Base-by-base conservation (phyloP, 2,329 filamentous ascomycete species). In the Macrophomina tecta region DNA sequence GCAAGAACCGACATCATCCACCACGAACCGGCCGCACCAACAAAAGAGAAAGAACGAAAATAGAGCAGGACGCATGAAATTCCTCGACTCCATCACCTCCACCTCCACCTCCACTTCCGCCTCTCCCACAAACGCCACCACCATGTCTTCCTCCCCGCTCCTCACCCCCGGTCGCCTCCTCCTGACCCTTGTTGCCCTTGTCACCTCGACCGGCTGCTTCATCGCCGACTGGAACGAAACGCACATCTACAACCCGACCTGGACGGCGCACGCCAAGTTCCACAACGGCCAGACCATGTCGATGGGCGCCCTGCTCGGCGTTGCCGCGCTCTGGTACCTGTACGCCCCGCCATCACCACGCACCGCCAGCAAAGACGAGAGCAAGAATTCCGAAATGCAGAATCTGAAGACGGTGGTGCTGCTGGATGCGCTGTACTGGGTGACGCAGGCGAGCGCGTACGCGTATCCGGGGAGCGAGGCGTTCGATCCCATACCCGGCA, bases 261-360 rank as follows among this genome's bases (percentile, higher is more conserved):
- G 83, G 83, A 79, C 82, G 1, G 82, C 82, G 0, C 83, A 85
- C 71, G 83, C 82, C 5, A 79, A 79, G 66, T 85, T 84, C 75
- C 83, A 85, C 75, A 85, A 84, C 69, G 82, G 81, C 5, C 84
- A 85, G 71, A 85, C 83, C 8, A 84, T 85, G 82, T 78, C 77
- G 1, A 78, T 82, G 58, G 82, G 82, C 0, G 69, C 82, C 0
- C 66, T 76, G 11, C 76, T 83, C 9, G 78, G 79, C n/a, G 62
- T 78, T 5, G 65, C 74, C 1, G 80, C 76, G 8, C 66, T 80
- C 0, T 83, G 80, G 69, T 80, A 77, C 63, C 70, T 75, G 5
- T 79, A 71, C 70, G 14, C n/a, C 53, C 53, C 18, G 16, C 11
- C 32, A 6, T 34, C 1, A 18, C 34, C 70, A 7, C 23, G 23